Conservation (phyloP, 768 basidiomycete species). For the Rhodosporidiobolus sp. region DNA sequence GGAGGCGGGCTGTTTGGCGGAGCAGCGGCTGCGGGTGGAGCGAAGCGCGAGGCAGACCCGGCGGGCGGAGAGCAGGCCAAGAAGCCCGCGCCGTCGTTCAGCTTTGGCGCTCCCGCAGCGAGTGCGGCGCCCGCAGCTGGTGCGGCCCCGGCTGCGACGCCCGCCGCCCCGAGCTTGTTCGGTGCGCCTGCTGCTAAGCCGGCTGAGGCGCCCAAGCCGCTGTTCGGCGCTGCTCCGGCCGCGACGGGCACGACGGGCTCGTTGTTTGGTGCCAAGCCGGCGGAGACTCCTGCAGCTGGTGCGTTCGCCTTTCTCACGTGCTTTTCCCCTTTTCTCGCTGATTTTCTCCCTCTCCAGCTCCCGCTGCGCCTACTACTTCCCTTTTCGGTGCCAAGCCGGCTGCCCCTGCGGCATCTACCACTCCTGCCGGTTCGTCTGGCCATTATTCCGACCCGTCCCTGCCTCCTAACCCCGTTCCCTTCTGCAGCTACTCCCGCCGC, state of each 20-base stretch:
- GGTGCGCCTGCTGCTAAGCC: constrained; percentile 22
- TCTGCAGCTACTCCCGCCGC: constrained; percentile 2
- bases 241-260: background rate
- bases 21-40: background rate
- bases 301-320: background rate
- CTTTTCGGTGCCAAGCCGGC: constrained; percentile 4
- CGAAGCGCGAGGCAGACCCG: constrained; percentile 25
- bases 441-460: too few species aligned
- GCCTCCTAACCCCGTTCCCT: too few species aligned
- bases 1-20: constrained; percentile 24
- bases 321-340: background rate
- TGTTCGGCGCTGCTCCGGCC: constrained; percentile 21
- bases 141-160: constrained; percentile 6
- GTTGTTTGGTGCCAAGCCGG: constrained; percentile 25
- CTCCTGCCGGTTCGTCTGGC: too few species aligned
- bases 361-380: background rate
- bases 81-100: constrained; percentile 26
- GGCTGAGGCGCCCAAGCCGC: constrained; percentile 23
- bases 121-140: background rate
- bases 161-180: background rate
- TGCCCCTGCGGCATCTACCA: background rate
- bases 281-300: constrained; percentile 8
- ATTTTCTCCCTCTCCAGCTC: background rate
- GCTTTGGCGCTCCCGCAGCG: constrained; percentile 12
- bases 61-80: constrained; percentile 6